These are phyloP conservation scores for Leccinellum rugosiceps DNA, from an alignment of 768 basidiomycete genomes.

Conservation along the genomic window DNA sequence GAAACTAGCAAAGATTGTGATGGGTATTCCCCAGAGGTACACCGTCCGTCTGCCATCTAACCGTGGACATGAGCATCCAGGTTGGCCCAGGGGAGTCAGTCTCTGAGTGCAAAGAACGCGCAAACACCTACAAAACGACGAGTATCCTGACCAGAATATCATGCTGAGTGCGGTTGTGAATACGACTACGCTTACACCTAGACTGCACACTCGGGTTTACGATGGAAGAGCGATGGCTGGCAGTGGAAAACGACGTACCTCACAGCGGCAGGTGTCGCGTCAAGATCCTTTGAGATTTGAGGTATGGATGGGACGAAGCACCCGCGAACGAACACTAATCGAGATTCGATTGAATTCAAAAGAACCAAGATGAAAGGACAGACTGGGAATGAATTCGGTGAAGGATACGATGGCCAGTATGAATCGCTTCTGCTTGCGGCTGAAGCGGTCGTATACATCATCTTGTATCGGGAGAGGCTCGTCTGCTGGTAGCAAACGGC, in stretches of 20 bases:
- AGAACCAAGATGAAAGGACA: conserved; percentile 14
- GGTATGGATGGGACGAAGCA: conserved; percentile 76
- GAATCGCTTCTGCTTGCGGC: conserved; percentile 41
- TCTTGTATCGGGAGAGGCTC: conserved; percentile 8
- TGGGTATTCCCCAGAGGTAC: conserved; percentile 58
- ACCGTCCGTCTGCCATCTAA: conserved; percentile 63
- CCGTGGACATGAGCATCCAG: neutral
- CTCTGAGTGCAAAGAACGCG: neutral
- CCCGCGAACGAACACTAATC: conserved; percentile 61
- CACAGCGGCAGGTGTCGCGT: conserved; percentile 53
- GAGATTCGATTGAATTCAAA: neutral
- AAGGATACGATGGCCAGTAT: conserved; percentile 59
- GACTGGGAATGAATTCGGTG: conserved; percentile 63
- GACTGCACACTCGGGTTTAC: conserved; percentile 42
- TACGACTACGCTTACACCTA: conserved; percentile 18
- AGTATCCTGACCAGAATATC: conserved; percentile 50
- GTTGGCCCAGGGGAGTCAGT: neutral
- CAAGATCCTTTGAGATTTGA: conserved; percentile 63
- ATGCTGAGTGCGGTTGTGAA: conserved; percentile 43
- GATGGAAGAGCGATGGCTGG: conserved; percentile 26
- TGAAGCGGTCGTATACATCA: conserved; percentile 59
- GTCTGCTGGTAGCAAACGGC: neutral
- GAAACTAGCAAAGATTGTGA: conserved; percentile 56
- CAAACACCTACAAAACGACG: conserved; percentile 46
- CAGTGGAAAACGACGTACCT: conserved; percentile 36